Conservation (phyloP, 768 basidiomycete species). For the Termitomyces sp. region DNA sequence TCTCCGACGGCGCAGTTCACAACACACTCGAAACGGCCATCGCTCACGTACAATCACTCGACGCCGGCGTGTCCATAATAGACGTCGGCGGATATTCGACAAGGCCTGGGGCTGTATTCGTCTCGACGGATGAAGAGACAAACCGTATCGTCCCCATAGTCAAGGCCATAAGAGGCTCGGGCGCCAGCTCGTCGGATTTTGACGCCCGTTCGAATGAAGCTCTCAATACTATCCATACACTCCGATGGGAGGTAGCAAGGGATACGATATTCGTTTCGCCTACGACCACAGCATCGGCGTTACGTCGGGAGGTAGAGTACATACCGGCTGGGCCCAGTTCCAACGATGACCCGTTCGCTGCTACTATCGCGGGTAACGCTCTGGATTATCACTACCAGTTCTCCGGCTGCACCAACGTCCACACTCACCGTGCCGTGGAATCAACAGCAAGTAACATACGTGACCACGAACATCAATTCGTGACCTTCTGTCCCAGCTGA, state of each 20-base stretch:
- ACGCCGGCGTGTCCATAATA: conserved; percentile 65
- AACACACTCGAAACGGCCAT: conserved; percentile 49
- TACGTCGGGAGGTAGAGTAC: no score
- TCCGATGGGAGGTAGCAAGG: conserved; percentile 75
- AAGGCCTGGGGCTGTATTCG: conserved; percentile 67
- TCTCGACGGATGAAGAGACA: conserved; percentile 66
- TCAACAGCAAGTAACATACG: no score
- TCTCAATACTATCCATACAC: conserved; percentile 83
- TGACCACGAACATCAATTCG: no score
- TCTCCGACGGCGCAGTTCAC: conserved; percentile 78
- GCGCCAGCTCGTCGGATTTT: not conserved
- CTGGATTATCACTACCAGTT: no score
- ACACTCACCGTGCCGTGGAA: no score
- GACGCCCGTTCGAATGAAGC: conserved; percentile 18
- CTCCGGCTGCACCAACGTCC: no score
- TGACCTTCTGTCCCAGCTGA: no score
- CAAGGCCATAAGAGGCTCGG: conserved; percentile 31
- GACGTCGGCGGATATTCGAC: conserved; percentile 96
- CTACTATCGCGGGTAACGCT: no score
- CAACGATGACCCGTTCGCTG: no score
- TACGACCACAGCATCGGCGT: no score
- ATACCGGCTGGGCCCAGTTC: no score
- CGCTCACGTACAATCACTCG: conserved; percentile 43
- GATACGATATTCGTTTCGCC: conserved; percentile 64
- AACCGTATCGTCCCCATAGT: conserved; percentile 70